Conservation (phyloP, 345 rosid genomes). For the Barbarea vulgaris region DNA sequence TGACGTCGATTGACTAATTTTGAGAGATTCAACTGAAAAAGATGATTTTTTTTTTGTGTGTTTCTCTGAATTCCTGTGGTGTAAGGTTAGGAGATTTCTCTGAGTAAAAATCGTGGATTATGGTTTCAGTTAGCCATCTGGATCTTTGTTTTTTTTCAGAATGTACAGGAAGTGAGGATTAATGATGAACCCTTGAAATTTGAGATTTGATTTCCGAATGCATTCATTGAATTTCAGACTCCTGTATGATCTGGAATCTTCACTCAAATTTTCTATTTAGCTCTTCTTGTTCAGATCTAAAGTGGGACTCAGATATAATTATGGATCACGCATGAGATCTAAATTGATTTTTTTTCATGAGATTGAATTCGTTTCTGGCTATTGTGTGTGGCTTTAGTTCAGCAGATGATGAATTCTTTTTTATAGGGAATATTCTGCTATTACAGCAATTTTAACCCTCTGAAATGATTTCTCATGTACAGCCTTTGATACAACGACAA, state of each 20-base stretch:
- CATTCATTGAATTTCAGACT: not conserved
- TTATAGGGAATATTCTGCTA: not conserved
- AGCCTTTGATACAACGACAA: slow-evolving; percentile 16
- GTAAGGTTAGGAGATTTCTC: slow-evolving; percentile 1
- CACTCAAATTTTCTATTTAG: not conserved
- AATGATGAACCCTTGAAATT: slow-evolving; percentile 24
- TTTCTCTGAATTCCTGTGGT: slow-evolving; percentile 16
- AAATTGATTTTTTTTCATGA: not conserved
- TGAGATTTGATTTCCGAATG: slow-evolving; percentile 15
- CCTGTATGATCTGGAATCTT: not conserved
- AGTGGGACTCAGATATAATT: not conserved
- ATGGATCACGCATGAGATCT: slow-evolving; percentile 25
- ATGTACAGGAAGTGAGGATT: slow-evolving; percentile 3
- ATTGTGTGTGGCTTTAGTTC: not conserved
- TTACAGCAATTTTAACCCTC: not conserved
- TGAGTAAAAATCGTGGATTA: not conserved
- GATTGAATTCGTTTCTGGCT: not conserved
- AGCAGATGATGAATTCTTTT: not conserved
- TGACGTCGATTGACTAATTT: slow-evolving; percentile 3
- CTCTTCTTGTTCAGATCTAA: slow-evolving; percentile 20
- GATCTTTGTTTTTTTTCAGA: slow-evolving; percentile 29
- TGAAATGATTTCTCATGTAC: slow-evolving; percentile 28
- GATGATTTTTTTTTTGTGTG: slow-evolving; percentile 15
- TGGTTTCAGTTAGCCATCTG: slow-evolving; percentile 5
- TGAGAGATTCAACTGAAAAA: not conserved